Evolutionary conservation across 441 rosid genomes (phyloP).

Genomic region (Omphalea diandra): DNA sequence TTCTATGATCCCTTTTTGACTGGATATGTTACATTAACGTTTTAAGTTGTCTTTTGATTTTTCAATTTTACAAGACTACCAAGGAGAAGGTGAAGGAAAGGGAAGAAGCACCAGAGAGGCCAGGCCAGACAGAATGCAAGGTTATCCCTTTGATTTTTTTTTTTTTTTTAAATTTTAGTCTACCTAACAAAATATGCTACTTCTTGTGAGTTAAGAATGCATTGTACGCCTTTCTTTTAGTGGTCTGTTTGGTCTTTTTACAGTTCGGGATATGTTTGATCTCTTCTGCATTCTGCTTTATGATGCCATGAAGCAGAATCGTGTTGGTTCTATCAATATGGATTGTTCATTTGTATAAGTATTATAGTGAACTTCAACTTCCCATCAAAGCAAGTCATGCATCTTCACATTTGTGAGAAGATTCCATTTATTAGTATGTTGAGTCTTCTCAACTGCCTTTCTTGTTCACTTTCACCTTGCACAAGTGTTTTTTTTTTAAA

Average conservation of each 20-base stretch:
- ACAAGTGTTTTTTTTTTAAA: neutral
- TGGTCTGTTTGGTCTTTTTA: neutral
- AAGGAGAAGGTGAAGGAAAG: constrained; percentile 53
- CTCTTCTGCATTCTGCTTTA: constrained; percentile 1
- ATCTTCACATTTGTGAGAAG: neutral
- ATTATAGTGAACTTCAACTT: neutral
- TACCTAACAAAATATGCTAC: neutral
- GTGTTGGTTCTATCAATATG: neutral
- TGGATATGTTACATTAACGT: neutral
- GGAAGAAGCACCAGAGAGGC: constrained; percentile 51
- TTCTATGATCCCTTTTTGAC: neutral
- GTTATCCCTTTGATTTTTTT: constrained; percentile 33
- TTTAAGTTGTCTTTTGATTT: neutral
- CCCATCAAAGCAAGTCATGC: neutral
- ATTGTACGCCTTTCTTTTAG: too few species aligned
- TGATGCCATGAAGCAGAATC: neutral
- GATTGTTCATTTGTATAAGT: neutral
- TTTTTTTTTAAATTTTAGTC: neutral
- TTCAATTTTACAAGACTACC: constrained; percentile 34
- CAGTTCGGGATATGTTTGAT: neutral
- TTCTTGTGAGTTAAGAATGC: neutral
- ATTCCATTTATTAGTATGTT: neutral
- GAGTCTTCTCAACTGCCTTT: neutral
- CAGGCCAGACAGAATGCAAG: constrained; percentile 82
- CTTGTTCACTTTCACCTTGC: neutral